Conservation (phyloP, 2,329 filamentous ascomycete genomes). For the Kalmusia sp. region DNA sequence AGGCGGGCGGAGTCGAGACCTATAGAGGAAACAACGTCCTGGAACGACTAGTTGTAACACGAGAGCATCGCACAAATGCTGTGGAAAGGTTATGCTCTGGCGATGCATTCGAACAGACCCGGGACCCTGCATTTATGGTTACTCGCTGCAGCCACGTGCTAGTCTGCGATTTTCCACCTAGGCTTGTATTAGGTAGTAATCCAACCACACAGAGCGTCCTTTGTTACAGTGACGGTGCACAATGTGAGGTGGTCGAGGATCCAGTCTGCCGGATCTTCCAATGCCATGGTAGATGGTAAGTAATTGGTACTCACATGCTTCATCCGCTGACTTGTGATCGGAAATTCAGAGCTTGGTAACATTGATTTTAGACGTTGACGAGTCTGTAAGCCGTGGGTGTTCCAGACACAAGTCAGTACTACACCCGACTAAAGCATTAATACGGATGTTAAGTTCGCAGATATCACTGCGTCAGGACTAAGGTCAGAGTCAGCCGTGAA, state of each 20-base stretch:
- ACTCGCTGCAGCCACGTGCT: constrained; percentile 8
- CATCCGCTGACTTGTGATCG: neutral
- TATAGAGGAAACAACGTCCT: no score
- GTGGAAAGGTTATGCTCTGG: no score
- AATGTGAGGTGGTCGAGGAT: neutral
- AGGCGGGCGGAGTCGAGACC: no score
- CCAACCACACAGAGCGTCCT: neutral
- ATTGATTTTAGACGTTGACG: neutral
- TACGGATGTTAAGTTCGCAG: constrained; percentile 20
- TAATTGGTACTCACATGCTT: neutral
- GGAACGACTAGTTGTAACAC: neutral
- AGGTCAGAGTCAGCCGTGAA: constrained; percentile 16
- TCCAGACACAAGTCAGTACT: constrained; percentile 5
- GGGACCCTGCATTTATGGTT: constrained; percentile 19
- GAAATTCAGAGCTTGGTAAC: neutral
- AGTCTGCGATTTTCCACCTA: neutral
- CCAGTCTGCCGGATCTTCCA: neutral
- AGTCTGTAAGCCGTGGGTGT: neutral
- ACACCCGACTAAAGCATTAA: constrained; percentile 23
- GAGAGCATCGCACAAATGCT: neutral
- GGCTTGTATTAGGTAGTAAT: neutral
- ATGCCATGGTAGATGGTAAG: neutral
- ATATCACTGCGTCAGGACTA: constrained; percentile 14
- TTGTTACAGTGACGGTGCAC: neutral
- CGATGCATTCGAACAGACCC: neutral